Conservation (phyloP, 495 filamentous ascomycete genomes). For the Penicillium coprophilum region DNA sequence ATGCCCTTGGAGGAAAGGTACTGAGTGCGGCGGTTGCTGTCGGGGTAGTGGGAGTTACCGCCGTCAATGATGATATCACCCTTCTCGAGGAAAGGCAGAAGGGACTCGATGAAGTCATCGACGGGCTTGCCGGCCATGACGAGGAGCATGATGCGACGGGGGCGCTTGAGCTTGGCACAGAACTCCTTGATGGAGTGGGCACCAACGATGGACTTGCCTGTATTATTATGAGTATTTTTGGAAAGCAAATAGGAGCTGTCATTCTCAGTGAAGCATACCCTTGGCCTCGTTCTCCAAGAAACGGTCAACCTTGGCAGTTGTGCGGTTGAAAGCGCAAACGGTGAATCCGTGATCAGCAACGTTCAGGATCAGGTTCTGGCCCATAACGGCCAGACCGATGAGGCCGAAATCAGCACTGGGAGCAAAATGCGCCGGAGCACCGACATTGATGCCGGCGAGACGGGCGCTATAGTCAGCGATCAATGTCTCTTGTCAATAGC, state of each 20-base stretch:
- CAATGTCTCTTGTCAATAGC: conserved; percentile 46
- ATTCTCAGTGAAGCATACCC: conserved; percentile 49
- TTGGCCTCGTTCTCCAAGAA: conserved; percentile 94
- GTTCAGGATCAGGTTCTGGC: conserved; percentile 98
- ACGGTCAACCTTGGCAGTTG: conserved; percentile 92
- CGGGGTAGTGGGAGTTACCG: conserved; percentile 98
- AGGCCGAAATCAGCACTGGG: conserved; percentile 89
- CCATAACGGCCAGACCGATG: conserved; percentile 99
- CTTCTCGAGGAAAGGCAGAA: conserved; percentile 82
- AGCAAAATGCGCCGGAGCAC: conserved; percentile 56
- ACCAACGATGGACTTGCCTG: conserved; percentile 88
- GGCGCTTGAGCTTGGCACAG: conserved; percentile 91
- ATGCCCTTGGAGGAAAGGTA: conserved; percentile 85
- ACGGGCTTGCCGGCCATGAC: conserved; percentile 98
- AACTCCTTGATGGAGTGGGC: conserved; percentile 95
- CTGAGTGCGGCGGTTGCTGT: conserved; percentile 92
- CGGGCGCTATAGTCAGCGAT: conserved; percentile 75
- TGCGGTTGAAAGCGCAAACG: conserved; percentile 96
- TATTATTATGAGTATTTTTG: conserved; percentile 9
- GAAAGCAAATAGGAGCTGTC: conserved; percentile 9
- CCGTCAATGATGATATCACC: conserved; percentile 99
- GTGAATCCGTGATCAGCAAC: conserved; percentile 95
- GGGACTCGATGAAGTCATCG: conserved; percentile 95
- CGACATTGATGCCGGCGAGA: conserved; percentile 80
- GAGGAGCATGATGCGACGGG: conserved; percentile 93